These are phyloP conservation scores for Phytophthora pini DNA, from an alignment of 352 stramenopile species.

Conservation along the genomic window DNA sequence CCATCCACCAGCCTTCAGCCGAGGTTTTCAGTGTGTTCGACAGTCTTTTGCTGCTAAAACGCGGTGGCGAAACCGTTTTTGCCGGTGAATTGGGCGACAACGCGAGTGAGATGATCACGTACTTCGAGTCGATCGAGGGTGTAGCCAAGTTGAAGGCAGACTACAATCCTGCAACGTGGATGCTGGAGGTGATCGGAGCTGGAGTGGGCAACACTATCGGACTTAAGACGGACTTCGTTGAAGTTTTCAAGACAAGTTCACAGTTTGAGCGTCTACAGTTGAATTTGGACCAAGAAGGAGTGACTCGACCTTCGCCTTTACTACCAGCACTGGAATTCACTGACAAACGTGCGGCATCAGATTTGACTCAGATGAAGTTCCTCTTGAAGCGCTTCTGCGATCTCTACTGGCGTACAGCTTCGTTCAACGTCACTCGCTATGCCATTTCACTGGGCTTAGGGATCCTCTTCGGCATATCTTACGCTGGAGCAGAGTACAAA, in stretches of 20 bases:
- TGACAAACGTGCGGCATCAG: constrained; percentile 10
- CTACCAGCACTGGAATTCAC: constrained; percentile 3
- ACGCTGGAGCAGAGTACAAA: constrained; percentile 36
- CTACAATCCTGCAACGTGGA: too few relatives aligned
- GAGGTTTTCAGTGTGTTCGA: constrained; percentile 23
- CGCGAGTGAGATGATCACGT: too few relatives aligned
- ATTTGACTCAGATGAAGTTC: constrained; percentile 15
- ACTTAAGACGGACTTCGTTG: constrained; percentile 11
- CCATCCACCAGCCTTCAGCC: constrained; percentile 23
- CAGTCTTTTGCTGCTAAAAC: constrained; percentile 24
- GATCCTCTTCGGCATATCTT: constrained; percentile 72
- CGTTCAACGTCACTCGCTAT: constrained; percentile 26
- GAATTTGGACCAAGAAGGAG: constrained; percentile 7
- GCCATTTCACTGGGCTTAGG: constrained; percentile 59
- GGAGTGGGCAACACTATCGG: too few relatives aligned
- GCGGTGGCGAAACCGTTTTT: constrained; percentile 6
- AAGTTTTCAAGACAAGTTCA: constrained; percentile 15
- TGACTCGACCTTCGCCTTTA: constrained; percentile 8
- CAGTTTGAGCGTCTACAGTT: background rate
- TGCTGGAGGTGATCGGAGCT: too few relatives aligned
- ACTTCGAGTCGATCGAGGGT: too few relatives aligned
- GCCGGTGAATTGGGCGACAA: too few relatives aligned
- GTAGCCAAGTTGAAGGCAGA: too few relatives aligned
- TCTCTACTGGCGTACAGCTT: constrained; percentile 21
- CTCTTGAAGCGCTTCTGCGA: background rate